Evolutionary conservation across 257 asterid species (phyloP).

Genomic region (Capsicum chinense): DNA sequence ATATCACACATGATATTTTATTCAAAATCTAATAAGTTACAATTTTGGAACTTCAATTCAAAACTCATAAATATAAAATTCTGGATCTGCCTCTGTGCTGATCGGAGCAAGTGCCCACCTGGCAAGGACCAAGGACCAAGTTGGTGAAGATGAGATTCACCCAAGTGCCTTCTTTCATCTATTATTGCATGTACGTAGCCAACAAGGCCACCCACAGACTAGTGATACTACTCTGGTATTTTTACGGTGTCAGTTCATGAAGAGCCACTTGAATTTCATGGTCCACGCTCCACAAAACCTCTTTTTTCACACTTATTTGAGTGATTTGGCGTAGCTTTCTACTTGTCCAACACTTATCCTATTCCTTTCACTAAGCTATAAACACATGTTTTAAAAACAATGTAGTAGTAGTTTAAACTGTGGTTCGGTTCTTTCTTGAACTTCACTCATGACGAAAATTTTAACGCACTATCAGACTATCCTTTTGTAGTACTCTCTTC

Average conservation of each 20-base stretch:
- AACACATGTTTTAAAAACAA: too few relatives aligned
- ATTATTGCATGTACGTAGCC: not conserved
- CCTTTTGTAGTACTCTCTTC: too few relatives aligned
- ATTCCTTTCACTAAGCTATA: too few relatives aligned
- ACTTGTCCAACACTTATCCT: too few relatives aligned
- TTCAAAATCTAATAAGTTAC: not conserved
- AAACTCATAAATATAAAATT: not conserved
- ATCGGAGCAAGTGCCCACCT: not conserved
- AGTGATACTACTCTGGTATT: not conserved
- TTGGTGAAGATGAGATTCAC: not conserved
- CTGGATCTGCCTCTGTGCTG: not conserved
- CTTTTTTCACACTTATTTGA: too few relatives aligned
- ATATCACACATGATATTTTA: not conserved
- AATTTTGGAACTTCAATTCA: not conserved
- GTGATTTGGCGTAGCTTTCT: too few relatives aligned
- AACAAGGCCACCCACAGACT: not conserved
- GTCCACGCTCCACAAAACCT: not conserved
- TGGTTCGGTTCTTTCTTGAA: too few relatives aligned
- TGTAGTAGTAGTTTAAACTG: too few relatives aligned
- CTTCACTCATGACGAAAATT: too few relatives aligned
- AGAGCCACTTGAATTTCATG: not conserved
- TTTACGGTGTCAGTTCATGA: slow-evolving; percentile 7
- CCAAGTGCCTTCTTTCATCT: slow-evolving; percentile 26
- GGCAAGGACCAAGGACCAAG: not conserved
- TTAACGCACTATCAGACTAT: too few relatives aligned